Base-by-base conservation (phyloP, 2,329 filamentous ascomycete species). In the Fusarium sulawesiense region DNA sequence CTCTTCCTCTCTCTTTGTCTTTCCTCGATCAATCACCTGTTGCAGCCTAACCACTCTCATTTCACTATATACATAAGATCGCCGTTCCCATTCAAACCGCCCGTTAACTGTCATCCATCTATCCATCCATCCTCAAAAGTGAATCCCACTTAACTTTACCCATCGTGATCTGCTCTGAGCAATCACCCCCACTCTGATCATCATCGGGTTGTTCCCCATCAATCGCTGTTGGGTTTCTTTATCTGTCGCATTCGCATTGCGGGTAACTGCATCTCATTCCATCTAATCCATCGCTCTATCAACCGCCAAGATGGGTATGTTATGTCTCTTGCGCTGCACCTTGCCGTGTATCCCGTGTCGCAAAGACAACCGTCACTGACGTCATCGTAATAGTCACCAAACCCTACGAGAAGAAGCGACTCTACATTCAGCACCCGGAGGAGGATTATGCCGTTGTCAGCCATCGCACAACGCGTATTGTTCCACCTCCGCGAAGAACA, bases 391-490 rank as follows among this genome's bases (percentile, higher is more conserved):
- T 56, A 76, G 72, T 73, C 61, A 76, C 74, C 69, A 75, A 67
- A 56, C 70, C 78, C 30, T 75, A 77, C 63, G 65, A 71, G 66
- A 83, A 83, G 75, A 83, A 82, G 76, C 80, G 79, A 61, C 76
- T 83, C 72, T 83, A 83, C 64, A 79, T 83, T 42, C 75, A 78
- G 42, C 80, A 80, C 44, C 80, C 82, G 10, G 78, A 78, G 53
- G 78, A 78, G 45, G 82, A 82, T 70, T 75, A 80, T 58, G 73
- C 78, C 65, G 75, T 77, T 47, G 74, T 80, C 56, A 78, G 77
- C 44, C 77, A 74, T 44, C 78, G 77, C 63, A 71, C 81, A 73
- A 83, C 81, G 9, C 79, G 78, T 45, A 75, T 81, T 68, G 76
- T 82, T 46, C 81, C 81, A 16, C 61, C 76, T 14, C 62, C 55